A percentile compares a stretch with the other conserved stretches of the same genome.
Conservation (phyloP, 2,329 filamentous ascomycete species). For the Paramyrothecium sp. region DNA sequence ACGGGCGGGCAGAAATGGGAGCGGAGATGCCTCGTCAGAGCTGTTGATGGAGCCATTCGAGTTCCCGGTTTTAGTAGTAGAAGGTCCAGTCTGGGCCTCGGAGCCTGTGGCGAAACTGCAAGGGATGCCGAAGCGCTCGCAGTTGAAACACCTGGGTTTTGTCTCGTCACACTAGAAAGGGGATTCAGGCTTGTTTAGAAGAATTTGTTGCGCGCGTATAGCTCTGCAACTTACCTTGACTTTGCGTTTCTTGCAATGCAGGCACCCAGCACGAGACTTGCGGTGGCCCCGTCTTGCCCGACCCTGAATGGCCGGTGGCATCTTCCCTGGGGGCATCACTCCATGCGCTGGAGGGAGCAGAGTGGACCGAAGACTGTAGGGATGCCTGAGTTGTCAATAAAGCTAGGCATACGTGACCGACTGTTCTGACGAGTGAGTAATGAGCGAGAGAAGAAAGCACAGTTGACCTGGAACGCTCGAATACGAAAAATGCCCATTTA, state of each 20-base stretch:
- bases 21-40: constrained; percentile 11
- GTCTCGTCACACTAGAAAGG: constrained; percentile 27
- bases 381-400: too few species aligned
- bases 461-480: too few species aligned
- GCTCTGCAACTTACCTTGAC: constrained; percentile 20
- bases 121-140: constrained; percentile 26
- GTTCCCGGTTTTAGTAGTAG: constrained; percentile 1
- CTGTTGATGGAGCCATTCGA: constrained; percentile 12
- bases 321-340: too few species aligned
- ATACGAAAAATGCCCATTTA: too few species aligned
- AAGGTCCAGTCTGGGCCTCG: constrained; percentile 3
- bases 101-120: constrained; percentile 23
- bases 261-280: constrained; percentile 27
- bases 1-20: constrained; percentile 17
- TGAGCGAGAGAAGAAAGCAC: too few species aligned
- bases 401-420: too few species aligned
- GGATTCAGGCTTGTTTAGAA: not conserved
- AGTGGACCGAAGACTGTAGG: too few species aligned
- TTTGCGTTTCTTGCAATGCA: constrained; percentile 29
- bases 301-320: too few species aligned
- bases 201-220: not conserved
- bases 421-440: too few species aligned
- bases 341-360: too few species aligned
- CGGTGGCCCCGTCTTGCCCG: constrained; percentile 22
- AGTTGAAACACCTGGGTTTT: constrained; percentile 28